These are phyloP conservation scores for Arthrobotrys sinensis DNA, from an alignment of 2,329 filamentous ascomycete genomes.

Conservation along the genomic window DNA sequence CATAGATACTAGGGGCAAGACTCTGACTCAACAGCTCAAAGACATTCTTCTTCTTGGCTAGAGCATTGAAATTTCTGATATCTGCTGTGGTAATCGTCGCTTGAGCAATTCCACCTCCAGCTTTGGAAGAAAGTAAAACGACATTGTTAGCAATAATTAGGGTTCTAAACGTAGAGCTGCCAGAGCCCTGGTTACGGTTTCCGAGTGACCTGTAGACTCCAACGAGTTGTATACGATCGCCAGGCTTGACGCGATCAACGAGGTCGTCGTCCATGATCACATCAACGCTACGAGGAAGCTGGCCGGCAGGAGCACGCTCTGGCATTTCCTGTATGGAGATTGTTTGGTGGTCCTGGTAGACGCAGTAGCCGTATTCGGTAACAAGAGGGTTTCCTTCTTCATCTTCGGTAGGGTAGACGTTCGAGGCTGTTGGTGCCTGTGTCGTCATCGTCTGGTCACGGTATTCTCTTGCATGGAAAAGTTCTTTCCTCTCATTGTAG, in stretches of 20 bases:
- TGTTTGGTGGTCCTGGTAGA: slow-evolving; percentile 95
- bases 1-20: slow-evolving; percentile 94
- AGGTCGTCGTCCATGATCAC: slow-evolving; percentile 97
- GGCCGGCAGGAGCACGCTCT: slow-evolving; percentile 92
- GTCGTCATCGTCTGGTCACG: slow-evolving; percentile 96
- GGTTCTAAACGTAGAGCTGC: slow-evolving; percentile 94
- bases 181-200: slow-evolving; percentile 91
- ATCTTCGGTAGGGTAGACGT: slow-evolving; percentile 65
- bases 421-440: slow-evolving; percentile 86
- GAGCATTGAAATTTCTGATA: slow-evolving; percentile 98
- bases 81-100: slow-evolving; percentile 95
- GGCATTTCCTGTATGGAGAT: slow-evolving; percentile 99
- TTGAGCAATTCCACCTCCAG: slow-evolving; percentile 91
- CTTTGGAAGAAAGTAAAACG: slow-evolving; percentile 94
- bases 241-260: slow-evolving; percentile 93
- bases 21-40: slow-evolving; percentile 95
- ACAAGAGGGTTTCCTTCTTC: slow-evolving; percentile 91
- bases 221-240: slow-evolving; percentile 96
- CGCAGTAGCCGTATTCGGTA: slow-evolving; percentile 96
- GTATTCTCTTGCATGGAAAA: slow-evolving; percentile 91
- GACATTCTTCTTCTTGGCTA: slow-evolving; percentile 92
- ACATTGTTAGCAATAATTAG: slow-evolving; percentile 94
- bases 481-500: slow-evolving; percentile 88
- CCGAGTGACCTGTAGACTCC: slow-evolving; percentile 94
- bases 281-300: slow-evolving; percentile 94